Conservation (phyloP, 2,329 filamentous ascomycete genomes). For the Diaporthe destruens region DNA sequence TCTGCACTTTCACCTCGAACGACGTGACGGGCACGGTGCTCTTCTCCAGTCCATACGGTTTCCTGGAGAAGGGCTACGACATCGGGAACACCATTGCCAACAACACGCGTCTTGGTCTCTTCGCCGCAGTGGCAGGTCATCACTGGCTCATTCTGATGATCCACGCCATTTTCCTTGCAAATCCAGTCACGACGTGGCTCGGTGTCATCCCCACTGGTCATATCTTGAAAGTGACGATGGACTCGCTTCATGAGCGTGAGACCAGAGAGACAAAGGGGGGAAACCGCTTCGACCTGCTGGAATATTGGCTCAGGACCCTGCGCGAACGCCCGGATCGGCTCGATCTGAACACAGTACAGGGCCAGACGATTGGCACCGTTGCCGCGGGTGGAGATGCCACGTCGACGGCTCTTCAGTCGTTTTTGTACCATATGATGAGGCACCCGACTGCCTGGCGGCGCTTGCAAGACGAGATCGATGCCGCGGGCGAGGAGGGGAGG, state of each 20-base stretch:
- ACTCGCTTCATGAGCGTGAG: slow-evolving; percentile 44
- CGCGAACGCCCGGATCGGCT: neutral
- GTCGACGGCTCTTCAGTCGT: slow-evolving; percentile 44
- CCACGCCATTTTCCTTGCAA: slow-evolving; percentile 42
- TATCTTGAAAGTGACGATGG: slow-evolving; percentile 45
- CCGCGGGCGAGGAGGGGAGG: slow-evolving; percentile 37
- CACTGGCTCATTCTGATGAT: slow-evolving; percentile 45
- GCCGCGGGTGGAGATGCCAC: slow-evolving; percentile 44
- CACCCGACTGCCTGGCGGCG: slow-evolving; percentile 43
- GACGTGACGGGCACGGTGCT: slow-evolving; percentile 50
- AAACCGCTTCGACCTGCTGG: slow-evolving; percentile 44
- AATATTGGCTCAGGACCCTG: slow-evolving; percentile 46
- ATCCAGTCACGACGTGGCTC: slow-evolving; percentile 48
- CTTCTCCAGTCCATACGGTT: slow-evolving; percentile 49
- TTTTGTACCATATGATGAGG: slow-evolving; percentile 46
- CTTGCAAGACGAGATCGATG: slow-evolving; percentile 45
- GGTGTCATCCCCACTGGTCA: slow-evolving; percentile 48
- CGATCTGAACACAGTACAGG: slow-evolving; percentile 4
- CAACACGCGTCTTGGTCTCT: slow-evolving; percentile 36
- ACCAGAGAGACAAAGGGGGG: slow-evolving; percentile 43
- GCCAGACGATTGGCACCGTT: slow-evolving; percentile 11
- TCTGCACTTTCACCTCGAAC: slow-evolving; percentile 48
- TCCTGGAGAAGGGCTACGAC: slow-evolving; percentile 47
- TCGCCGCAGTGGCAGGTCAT: slow-evolving; percentile 43
- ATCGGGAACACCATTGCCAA: slow-evolving; percentile 48